Evolutionary conservation across 352 stramenopile species (phyloP).

Genomic region (Pythium pyrilobum): DNA sequence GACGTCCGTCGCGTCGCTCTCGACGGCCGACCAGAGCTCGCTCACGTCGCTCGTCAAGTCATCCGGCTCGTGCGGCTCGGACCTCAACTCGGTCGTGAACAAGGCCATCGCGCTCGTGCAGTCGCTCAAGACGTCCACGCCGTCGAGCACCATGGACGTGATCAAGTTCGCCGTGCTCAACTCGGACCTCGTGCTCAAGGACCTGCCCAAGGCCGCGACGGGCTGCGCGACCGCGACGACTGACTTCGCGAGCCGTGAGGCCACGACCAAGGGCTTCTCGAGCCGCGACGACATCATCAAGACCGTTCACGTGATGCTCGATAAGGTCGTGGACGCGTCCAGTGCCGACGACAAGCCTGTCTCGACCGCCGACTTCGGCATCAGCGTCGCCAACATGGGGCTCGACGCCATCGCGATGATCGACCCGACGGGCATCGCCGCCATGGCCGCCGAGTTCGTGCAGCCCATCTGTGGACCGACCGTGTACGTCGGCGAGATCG

Average conservation of each 20-base stretch:
- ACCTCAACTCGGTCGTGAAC: conserved; percentile 43
- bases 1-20: conserved; percentile 14
- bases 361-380: conserved; percentile 27
- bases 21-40: conserved; percentile 18
- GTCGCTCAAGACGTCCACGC: conserved; percentile 26
- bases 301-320: conserved; percentile 38
- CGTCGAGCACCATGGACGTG: conserved; percentile 24
- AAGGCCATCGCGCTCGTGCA: conserved; percentile 38
- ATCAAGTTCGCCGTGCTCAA: conserved; percentile 36
- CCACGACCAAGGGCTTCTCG: conserved; percentile 3
- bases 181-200: conserved; percentile 34
- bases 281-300: conserved; percentile 35
- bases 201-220: conserved; percentile 38
- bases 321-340: conserved; percentile 38
- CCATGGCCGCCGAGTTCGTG: conserved; percentile 37
- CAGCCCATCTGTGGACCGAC: conserved; percentile 52
- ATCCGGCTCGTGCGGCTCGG: conserved; percentile 30
- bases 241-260: conserved; percentile 25
- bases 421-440: conserved; percentile 38
- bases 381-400: conserved; percentile 34
- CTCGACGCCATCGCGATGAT: conserved; percentile 39
- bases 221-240: conserved; percentile 25
- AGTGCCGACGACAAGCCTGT: conserved; percentile 30
- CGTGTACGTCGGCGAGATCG: conserved; percentile 39
- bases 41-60: conserved; percentile 35